Evolutionary conservation across 1,284 basidiomycete genomes (phyloP).

Genomic region (Agroathelia rolfsii): DNA sequence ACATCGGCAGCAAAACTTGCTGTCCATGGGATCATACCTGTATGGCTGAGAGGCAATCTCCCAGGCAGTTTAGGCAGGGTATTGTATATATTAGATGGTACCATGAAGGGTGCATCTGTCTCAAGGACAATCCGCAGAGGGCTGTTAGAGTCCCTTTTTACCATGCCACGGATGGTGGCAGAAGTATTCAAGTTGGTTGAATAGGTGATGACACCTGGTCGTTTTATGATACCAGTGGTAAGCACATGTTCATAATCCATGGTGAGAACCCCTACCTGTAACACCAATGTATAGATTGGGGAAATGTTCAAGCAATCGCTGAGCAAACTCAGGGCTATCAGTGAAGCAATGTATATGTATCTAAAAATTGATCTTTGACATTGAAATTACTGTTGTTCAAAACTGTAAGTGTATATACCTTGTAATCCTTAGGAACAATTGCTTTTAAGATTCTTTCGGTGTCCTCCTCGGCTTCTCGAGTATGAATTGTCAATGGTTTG

Average conservation of each 20-base stretch:
- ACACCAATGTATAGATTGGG: conserved; percentile 74
- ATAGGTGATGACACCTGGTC: conserved; percentile 67
- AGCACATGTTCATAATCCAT: too few relatives aligned
- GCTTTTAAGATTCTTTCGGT: conserved; percentile 67
- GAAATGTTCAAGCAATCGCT: conserved; percentile 62
- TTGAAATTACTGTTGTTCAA: background rate
- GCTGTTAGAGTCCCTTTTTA: conserved; percentile 12
- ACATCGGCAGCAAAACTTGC: conserved; percentile 59
- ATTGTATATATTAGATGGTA: conserved; percentile 61
- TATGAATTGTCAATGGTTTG: conserved; percentile 74
- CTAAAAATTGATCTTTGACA: conserved; percentile 21
- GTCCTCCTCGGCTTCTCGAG: conserved; percentile 72
- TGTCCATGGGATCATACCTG: conserved; percentile 76
- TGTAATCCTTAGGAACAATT: conserved; percentile 59
- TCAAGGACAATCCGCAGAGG: conserved; percentile 61
- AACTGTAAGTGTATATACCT: conserved; percentile 24
- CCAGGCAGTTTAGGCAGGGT: conserved; percentile 44
- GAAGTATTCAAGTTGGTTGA: conserved; percentile 61
- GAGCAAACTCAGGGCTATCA: conserved; percentile 63
- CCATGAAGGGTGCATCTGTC: conserved; percentile 80
- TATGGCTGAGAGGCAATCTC: conserved; percentile 62
- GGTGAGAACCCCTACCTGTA: conserved; percentile 41
- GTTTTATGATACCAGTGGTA: background rate
- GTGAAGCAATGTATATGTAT: conserved; percentile 79
- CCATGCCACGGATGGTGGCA: conserved; percentile 44